Conservation (phyloP, 441 rosid species). For the Gossypium davidsonii region DNA sequence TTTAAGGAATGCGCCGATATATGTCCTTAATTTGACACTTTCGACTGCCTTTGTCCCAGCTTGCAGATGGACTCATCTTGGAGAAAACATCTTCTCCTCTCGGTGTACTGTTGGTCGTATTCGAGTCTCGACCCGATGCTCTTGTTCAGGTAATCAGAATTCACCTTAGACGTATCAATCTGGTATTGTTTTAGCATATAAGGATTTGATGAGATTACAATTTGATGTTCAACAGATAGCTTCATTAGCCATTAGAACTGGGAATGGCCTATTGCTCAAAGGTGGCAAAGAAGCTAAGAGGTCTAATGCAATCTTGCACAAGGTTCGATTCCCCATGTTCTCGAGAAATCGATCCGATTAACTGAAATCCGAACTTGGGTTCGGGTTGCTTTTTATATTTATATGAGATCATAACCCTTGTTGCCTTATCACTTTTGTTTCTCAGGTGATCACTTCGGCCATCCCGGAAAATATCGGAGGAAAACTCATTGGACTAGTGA, state of each 20-base stretch:
- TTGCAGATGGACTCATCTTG: conserved; percentile 42
- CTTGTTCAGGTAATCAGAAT: conserved; percentile 35
- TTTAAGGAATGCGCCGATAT: neutral
- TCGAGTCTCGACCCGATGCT: conserved; percentile 47
- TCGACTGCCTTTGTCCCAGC: conserved; percentile 22
- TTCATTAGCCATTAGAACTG: conserved; percentile 45
- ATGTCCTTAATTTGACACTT: neutral
- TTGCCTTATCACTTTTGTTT: neutral
- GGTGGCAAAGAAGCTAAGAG: conserved; percentile 92
- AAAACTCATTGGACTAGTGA: conserved; percentile 32
- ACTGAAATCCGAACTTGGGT: no score
- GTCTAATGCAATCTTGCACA: conserved; percentile 81
- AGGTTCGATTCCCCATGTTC: conserved; percentile 5
- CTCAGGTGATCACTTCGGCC: conserved; percentile 28
- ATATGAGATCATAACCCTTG: no score
- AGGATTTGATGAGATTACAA: neutral
- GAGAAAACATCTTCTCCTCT: conserved; percentile 43
- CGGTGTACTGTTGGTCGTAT: conserved; percentile 38
- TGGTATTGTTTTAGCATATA: neutral
- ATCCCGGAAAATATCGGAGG: conserved; percentile 26
- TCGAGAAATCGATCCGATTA: no score
- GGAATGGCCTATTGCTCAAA: conserved; percentile 83
- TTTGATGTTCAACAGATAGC: conserved; percentile 23
- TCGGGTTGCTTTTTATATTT: no score
- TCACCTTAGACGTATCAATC: neutral